Conservation (phyloP, 345 rosid species). For the Carallia brachiata region DNA sequence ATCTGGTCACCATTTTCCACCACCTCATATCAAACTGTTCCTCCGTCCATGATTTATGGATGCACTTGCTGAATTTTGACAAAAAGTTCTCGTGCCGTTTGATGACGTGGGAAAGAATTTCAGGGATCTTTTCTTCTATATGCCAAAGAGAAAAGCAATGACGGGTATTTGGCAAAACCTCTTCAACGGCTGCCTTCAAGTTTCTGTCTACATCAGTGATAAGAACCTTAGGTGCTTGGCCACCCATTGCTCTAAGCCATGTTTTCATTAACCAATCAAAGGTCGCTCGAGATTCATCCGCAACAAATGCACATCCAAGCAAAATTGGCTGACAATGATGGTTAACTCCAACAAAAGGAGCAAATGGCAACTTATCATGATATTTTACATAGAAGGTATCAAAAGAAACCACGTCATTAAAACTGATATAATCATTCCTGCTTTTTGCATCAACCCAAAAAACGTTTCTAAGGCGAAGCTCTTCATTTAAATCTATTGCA, state of each 20-base stretch:
- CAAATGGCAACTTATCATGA: slow-evolving; percentile 26
- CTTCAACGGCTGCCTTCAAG: slow-evolving; percentile 27
- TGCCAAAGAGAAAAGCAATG: slow-evolving; percentile 31
- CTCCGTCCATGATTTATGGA: slow-evolving; percentile 29
- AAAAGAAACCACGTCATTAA: slow-evolving; percentile 27
- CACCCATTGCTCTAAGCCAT: slow-evolving; percentile 35
- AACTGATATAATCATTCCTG: slow-evolving; percentile 24
- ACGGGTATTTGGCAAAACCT: slow-evolving; percentile 19
- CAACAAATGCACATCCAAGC: slow-evolving; percentile 27
- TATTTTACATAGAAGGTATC: slow-evolving; percentile 29
- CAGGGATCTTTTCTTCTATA: slow-evolving; percentile 26
- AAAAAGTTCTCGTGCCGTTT: slow-evolving; percentile 24
- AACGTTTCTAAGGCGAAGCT: slow-evolving; percentile 24
- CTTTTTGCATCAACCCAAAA: slow-evolving; percentile 29
- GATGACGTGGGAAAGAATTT: slow-evolving; percentile 21
- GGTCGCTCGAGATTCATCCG: slow-evolving; percentile 21
- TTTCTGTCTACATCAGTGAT: slow-evolving; percentile 23
- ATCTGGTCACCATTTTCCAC: slow-evolving; percentile 28
- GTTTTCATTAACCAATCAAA: slow-evolving; percentile 25
- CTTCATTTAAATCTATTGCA: slow-evolving; percentile 29
- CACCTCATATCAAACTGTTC: slow-evolving; percentile 29
- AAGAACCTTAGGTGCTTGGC: slow-evolving; percentile 24
- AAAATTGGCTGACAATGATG: slow-evolving; percentile 29
- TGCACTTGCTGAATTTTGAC: slow-evolving; percentile 23
- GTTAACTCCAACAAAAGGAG: slow-evolving; percentile 29